Evolutionary conservation across 768 basidiomycete genomes (phyloP).

Genomic region (Neoboletus subvelutipes): DNA sequence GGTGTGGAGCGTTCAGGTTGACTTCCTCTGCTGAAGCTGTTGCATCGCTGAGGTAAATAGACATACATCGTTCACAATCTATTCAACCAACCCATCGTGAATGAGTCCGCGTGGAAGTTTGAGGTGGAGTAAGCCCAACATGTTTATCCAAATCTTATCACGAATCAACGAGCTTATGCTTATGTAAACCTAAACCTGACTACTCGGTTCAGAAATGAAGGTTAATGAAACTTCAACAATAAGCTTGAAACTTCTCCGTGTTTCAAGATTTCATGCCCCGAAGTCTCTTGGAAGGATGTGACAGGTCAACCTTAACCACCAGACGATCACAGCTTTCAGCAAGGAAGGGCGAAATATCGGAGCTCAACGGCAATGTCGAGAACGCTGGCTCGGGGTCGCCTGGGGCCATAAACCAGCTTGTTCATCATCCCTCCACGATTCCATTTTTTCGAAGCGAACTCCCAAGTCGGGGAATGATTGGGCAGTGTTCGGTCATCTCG

Average conservation of each 20-base stretch:
- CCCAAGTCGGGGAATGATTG: neutral
- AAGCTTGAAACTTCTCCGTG: slow-evolving; percentile 27
- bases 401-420: neutral
- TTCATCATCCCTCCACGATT: slow-evolving; percentile 1
- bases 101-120: slow-evolving; percentile 4
- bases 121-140: neutral
- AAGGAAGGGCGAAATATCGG: neutral
- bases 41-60: slow-evolving; percentile 12
- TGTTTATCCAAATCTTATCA: slow-evolving; percentile 21
- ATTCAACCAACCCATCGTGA: slow-evolving; percentile 28
- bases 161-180: slow-evolving; percentile 14
- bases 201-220: slow-evolving; percentile 10
- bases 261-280: slow-evolving; percentile 29
- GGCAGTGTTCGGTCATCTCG: slow-evolving; percentile 9
- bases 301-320: slow-evolving; percentile 9
- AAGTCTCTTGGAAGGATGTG: slow-evolving; percentile 7
- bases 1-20: slow-evolving; percentile 56
- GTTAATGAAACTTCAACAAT: slow-evolving; percentile 17
- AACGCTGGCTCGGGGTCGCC: slow-evolving; percentile 4
- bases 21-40: slow-evolving; percentile 60
- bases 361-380: slow-evolving; percentile 25
- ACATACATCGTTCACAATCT: neutral
- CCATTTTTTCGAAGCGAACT: slow-evolving; percentile 21
- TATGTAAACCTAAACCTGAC: slow-evolving; percentile 15
- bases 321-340: neutral